phyloP scores from a whole-genome alignment of 805 yeast genomes.

The Kluyveromyces siamensis region DNA sequence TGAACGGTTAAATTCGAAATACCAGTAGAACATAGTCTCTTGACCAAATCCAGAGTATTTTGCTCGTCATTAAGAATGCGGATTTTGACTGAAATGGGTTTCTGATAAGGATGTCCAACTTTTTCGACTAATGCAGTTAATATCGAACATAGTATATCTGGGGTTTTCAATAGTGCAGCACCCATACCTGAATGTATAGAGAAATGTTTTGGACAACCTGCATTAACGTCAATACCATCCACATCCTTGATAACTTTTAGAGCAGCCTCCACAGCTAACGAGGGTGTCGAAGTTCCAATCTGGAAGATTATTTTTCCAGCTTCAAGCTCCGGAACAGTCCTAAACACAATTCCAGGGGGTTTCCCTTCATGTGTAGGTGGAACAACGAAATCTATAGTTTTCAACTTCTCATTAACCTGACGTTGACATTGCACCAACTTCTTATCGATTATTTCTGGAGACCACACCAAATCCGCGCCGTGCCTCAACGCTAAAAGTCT shows the following conservation, averaged over 20 bases:
- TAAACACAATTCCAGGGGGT: constrained; percentile 52
- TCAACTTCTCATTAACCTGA: constrained; percentile 42
- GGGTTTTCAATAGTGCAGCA: constrained; percentile 78
- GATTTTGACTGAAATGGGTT: constrained; percentile 87
- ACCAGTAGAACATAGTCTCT: constrained; percentile 61
- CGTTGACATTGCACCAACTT: constrained; percentile 67
- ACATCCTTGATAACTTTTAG: constrained; percentile 74
- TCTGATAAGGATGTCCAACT: constrained; percentile 67
- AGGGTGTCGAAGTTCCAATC: constrained; percentile 79
- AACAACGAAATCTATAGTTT: constrained; percentile 51
- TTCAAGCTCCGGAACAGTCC: constrained; percentile 62
- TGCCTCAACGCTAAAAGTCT: constrained; percentile 67
- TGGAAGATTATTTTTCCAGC: constrained; percentile 70
- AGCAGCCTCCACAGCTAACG: constrained; percentile 84
- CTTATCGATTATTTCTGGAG: constrained; percentile 87
- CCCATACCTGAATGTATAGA: constrained; percentile 97
- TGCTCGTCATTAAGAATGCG: constrained; percentile 60
- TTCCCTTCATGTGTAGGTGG: constrained; percentile 33
- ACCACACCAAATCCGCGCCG: constrained; percentile 96
- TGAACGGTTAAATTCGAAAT: constrained; percentile 81
- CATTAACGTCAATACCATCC: constrained; percentile 85
- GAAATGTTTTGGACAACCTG: constrained; percentile 97
- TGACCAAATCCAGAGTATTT: constrained; percentile 52
- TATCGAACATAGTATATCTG: constrained; percentile 68
- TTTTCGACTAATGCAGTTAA: constrained; percentile 58